phyloP scores from a whole-genome alignment of 345 rosid species.

The Stellera chamaejasme region DNA sequence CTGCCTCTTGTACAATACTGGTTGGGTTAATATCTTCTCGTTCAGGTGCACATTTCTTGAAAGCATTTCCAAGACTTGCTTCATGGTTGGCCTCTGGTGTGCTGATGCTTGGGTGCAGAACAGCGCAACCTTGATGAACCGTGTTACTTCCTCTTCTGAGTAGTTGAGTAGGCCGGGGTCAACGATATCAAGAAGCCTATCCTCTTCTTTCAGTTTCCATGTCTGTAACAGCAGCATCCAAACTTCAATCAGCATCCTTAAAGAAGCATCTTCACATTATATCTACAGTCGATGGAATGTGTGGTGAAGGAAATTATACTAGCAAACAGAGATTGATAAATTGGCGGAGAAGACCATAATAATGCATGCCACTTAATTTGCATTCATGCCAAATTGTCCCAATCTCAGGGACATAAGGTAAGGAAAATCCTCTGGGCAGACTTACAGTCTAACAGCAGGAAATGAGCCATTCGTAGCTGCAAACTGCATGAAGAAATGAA shows the following conservation, averaged over 20 bases:
- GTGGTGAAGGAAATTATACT: neutral
- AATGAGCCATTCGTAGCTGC: too few species aligned
- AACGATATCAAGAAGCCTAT: constrained; percentile 54
- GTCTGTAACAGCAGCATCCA: constrained; percentile 39
- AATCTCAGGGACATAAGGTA: too few species aligned
- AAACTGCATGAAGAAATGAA: too few species aligned
- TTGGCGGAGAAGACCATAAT: too few species aligned
- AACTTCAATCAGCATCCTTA: constrained; percentile 2
- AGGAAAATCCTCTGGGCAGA: too few species aligned
- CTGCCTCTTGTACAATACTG: constrained; percentile 43
- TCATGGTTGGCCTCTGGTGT: constrained; percentile 68
- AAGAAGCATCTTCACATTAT: neutral
- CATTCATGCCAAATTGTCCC: too few species aligned
- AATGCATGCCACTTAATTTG: too few species aligned
- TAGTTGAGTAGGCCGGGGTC: constrained; percentile 57
- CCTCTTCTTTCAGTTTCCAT: constrained; percentile 76
- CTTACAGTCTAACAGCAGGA: too few species aligned
- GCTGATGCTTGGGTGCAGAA: constrained; percentile 80
- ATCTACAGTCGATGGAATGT: neutral
- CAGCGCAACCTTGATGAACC: constrained; percentile 68
- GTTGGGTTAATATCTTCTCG: constrained; percentile 49
- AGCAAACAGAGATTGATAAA: neutral
- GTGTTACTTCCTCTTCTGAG: constrained; percentile 49
- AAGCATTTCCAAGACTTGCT: constrained; percentile 85
- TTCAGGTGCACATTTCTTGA: constrained; percentile 59